A percentile compares a stretch with the other conserved stretches of the same genome.
Conservation (phyloP, 1,284 basidiomycete species). For the Ustilago bromivora region DNA sequence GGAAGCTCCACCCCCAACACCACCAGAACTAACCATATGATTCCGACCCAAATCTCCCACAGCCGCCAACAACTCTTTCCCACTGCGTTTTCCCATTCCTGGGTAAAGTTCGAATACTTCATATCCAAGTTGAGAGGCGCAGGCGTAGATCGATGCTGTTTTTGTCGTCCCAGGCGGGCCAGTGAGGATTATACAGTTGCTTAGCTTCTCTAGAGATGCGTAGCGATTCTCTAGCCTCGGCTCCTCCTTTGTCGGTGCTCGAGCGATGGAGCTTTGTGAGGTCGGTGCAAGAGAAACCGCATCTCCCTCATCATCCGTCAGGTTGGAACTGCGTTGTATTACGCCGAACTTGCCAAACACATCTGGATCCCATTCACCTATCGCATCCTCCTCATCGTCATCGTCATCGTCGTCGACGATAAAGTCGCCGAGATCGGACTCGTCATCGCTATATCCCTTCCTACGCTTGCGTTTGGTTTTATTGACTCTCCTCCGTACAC, state of each 20-base stretch:
- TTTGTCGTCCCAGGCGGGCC: conserved; percentile 75
- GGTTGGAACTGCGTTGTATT: conserved; percentile 9
- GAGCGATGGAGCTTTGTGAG: not conserved
- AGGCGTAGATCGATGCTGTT: conserved; percentile 66
- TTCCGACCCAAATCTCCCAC: conserved; percentile 94
- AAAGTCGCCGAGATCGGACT: conserved; percentile 49
- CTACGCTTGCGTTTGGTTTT: conserved; percentile 14
- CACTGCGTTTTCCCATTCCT: conserved; percentile 84
- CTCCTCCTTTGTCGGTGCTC: not conserved
- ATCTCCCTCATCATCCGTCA: conserved; percentile 8
- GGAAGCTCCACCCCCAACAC: conserved; percentile 50
- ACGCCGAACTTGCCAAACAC: conserved; percentile 53
- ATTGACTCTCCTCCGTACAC: conserved; percentile 38
- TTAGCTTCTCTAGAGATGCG: conserved; percentile 30
- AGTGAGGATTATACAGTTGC: conserved; percentile 74
- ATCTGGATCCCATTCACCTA: conserved; percentile 41
- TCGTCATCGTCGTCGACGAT: conserved; percentile 54
- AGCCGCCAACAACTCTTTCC: conserved; percentile 80
- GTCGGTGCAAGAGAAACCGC: not conserved
- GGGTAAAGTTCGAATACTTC: conserved; percentile 97
- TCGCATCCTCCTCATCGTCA: conserved; percentile 40
- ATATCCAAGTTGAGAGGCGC: conserved; percentile 80
- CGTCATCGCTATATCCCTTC: conserved; percentile 27
- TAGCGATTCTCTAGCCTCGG: conserved; percentile 1
- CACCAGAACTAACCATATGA: conserved; percentile 67